Conservation (phyloP, 306 rosid species). For the Vicia sativa region DNA sequence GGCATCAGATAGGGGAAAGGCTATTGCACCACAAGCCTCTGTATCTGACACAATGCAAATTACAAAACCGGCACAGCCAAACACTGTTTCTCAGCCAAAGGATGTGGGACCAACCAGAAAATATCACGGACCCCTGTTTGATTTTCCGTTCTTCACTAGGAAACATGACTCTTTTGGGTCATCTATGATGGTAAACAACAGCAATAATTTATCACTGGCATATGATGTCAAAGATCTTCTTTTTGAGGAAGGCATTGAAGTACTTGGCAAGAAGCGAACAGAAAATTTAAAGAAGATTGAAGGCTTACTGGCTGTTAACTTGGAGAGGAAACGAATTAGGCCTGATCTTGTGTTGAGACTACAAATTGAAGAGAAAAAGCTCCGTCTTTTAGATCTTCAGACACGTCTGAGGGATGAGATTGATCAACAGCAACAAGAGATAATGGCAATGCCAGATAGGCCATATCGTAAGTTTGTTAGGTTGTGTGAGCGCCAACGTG, state of each 20-base stretch:
- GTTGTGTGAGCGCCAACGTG: constrained; percentile 92
- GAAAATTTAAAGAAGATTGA: constrained; percentile 90
- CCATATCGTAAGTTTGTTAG: constrained; percentile 97
- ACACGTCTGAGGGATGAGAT: constrained; percentile 91
- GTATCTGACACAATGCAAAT: constrained; percentile 65
- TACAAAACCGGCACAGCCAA: constrained; percentile 69
- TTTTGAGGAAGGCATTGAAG: constrained; percentile 85
- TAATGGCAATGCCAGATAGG: constrained; percentile 99
- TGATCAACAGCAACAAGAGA: constrained; percentile 98
- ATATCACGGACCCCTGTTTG: constrained; percentile 96
- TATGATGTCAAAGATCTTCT: constrained; percentile 93
- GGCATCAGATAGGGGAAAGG: constrained; percentile 77
- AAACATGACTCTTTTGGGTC: constrained; percentile 94
- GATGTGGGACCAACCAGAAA: constrained; percentile 72
- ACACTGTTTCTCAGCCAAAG: constrained; percentile 65
- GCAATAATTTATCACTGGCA: constrained; percentile 76
- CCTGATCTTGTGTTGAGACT: constrained; percentile 93
- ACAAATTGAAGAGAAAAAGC: constrained; percentile 97
- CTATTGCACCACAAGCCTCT: constrained; percentile 66
- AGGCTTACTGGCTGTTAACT: constrained; percentile 77
- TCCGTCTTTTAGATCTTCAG: constrained; percentile 82
- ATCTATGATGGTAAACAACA: constrained; percentile 70
- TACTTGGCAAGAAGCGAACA: constrained; percentile 75
- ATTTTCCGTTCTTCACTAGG: constrained; percentile 95
- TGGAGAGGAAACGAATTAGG: constrained; percentile 90